Conservation (phyloP, 169 alveolate genomes). For the Prorocentrum cordatum region DNA sequence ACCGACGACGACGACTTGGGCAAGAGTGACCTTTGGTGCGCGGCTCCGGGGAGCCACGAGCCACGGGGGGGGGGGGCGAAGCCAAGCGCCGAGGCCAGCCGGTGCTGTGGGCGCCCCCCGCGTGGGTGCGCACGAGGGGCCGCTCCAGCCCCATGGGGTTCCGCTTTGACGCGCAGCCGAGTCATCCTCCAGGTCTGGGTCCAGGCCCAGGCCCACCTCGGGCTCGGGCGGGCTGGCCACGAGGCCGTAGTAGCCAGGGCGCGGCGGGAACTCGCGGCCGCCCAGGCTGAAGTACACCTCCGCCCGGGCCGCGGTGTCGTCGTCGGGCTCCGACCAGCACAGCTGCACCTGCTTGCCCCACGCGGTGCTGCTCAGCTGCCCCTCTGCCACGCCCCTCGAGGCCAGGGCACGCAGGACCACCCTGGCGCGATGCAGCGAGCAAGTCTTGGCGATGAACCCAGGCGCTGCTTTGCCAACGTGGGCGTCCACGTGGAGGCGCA, state of each 20-base stretch:
- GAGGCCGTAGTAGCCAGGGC: constrained; percentile 62
- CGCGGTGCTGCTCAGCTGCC: background rate
- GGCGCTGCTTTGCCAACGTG: constrained; percentile 52
- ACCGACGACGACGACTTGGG: no score
- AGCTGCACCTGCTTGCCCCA: constrained; percentile 24
- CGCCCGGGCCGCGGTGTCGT: constrained; percentile 15
- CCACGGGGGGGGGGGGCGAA: no score
- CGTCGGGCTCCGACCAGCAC: constrained; percentile 29
- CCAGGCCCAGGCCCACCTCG: no score
- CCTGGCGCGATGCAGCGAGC: constrained; percentile 10
- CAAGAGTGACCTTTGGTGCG: no score
- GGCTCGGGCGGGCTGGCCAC: no score
- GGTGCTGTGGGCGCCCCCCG: no score
- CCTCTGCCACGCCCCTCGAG: background rate
- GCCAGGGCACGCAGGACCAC: background rate
- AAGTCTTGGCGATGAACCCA: constrained; percentile 4
- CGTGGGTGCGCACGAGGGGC: no score
- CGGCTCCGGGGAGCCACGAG: no score
- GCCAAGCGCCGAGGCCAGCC: no score
- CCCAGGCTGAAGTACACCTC: constrained; percentile 30
- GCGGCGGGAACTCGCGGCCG: constrained; percentile 19
- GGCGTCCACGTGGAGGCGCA: constrained; percentile 36
- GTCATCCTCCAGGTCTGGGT: no score
- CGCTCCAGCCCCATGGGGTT: no score
- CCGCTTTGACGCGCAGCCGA: no score